Evolutionary conservation across 2,329 filamentous ascomycete genomes (phyloP), one percentile per base, ranked within the genome.

Genomic region (Botrytis pseudocinerea): DNA sequence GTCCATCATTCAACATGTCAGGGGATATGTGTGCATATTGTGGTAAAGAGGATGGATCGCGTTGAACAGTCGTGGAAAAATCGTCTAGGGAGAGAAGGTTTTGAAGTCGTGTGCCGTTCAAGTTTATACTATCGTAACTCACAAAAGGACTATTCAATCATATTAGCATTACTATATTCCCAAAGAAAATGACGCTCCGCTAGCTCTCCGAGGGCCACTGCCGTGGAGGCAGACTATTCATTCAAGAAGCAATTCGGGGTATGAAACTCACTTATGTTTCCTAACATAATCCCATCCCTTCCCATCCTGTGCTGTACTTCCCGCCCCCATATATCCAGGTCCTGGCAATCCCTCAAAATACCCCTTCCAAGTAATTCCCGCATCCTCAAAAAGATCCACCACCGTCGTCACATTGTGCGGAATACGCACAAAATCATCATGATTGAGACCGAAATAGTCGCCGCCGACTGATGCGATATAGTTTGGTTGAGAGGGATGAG

Each of bases 1-100:
- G 91, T 22, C 90, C 91, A 77, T 92, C 89, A 75, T 89, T 87
- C 64, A 89, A 85, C 88, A 90, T 89, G 80, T 91, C 87, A 0
- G 89, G 89, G 0, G 87, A 87, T 80, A 90, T 86, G 80, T 90
- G 89, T 57, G 87, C 85, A 82, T 89, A 92, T 80, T 93, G 91
- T 4, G 91, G 91, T 18, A 93, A 84, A 14, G 82, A 81, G 7
- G 65, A 42, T 35, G 65, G 65, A 74, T 88, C 82, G 61, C 83
- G 83, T 40, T 84, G 82, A 38, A 92, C 81, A 76, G 92, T 90
- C 12, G 83, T 81, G 57, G 88, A 82, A 81, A 93, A 92, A 72
- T 86, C 83, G 38, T 85, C 85, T 76, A 92, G 87, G 75, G 89
- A 91, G 80, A 90, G 89, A 76, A 91, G 85, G 74, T 87, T 85